phyloP scores from a whole-genome alignment of 805 yeast species.

The Helenozyma baotianmanensis region DNA sequence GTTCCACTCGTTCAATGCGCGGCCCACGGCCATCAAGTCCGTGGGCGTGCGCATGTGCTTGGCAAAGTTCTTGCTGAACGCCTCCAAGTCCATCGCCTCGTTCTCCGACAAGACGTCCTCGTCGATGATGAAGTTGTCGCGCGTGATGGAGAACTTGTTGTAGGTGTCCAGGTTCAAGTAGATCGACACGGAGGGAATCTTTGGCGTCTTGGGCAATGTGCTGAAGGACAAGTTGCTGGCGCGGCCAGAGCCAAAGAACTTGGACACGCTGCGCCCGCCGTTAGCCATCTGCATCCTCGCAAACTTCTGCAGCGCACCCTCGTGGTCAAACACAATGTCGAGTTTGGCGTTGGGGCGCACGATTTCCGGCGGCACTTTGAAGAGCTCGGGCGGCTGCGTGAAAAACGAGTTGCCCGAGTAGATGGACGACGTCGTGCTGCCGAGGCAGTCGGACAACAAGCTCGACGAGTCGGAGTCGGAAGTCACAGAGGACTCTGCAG shows the following conservation, averaged over 20 bases:
- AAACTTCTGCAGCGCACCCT: slow-evolving; percentile 28
- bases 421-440: slow-evolving; percentile 10
- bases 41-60: slow-evolving; percentile 1
- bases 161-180: slow-evolving; percentile 23
- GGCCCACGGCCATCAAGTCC: slow-evolving; percentile 30
- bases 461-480: slow-evolving; percentile 27
- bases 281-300: slow-evolving; percentile 13
- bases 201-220: slow-evolving; percentile 12
- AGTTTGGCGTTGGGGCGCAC: slow-evolving; percentile 43
- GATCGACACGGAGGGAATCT: slow-evolving; percentile 13
- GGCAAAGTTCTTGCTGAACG: slow-evolving; percentile 2
- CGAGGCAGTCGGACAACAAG: slow-evolving; percentile 14
- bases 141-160: slow-evolving; percentile 26
- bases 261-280: slow-evolving; percentile 1
- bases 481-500: slow-evolving; percentile 25
- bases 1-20: slow-evolving; percentile 51
- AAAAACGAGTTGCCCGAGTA: slow-evolving; percentile 5
- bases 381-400: slow-evolving; percentile 41
- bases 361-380: slow-evolving; percentile 41
- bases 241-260: slow-evolving; percentile 5
- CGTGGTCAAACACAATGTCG: slow-evolving; percentile 42
- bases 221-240: slow-evolving; percentile 3
- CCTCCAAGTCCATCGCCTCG: slow-evolving; percentile 6
- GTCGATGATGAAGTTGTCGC: slow-evolving; percentile 13
- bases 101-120: slow-evolving; percentile 10